A percentile compares a stretch with the other conserved stretches of the same genome.
These are phyloP conservation scores for Gossypium thurberi DNA, from an alignment of 345 rosid species.

Conservation along the genomic window DNA sequence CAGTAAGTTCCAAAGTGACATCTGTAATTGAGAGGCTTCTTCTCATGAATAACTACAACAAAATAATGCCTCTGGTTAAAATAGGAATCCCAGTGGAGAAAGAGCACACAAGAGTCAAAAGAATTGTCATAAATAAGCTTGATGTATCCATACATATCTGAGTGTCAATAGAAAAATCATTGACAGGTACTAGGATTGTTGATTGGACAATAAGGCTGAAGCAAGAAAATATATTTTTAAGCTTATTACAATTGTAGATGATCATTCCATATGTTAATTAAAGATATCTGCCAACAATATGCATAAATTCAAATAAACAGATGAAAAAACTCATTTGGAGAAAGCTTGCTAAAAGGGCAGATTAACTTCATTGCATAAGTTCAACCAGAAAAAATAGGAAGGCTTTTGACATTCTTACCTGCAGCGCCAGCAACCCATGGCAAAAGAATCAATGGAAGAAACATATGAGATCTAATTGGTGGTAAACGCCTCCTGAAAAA, in stretches of 20 bases:
- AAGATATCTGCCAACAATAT: neutral
- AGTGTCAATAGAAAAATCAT: neutral
- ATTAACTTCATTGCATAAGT: slow-evolving; percentile 5
- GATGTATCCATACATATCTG: neutral
- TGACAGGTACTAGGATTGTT: neutral
- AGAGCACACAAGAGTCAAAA: neutral
- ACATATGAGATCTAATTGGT: slow-evolving; percentile 63
- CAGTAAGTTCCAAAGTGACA: slow-evolving; percentile 61
- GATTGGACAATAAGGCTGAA: neutral
- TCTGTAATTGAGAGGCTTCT: slow-evolving; percentile 46
- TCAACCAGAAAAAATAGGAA: slow-evolving; percentile 1
- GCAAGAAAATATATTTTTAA: neutral
- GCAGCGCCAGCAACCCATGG: slow-evolving; percentile 81
- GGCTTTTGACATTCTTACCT: slow-evolving; percentile 37
- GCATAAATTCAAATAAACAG: neutral
- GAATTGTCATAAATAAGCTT: neutral
- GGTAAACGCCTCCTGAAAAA: slow-evolving; percentile 77
- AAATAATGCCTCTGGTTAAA: slow-evolving; percentile 24
- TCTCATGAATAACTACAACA: slow-evolving; percentile 52
- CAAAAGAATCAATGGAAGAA: slow-evolving; percentile 62
- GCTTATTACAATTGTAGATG: neutral
- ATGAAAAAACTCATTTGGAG: neutral
- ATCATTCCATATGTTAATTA: neutral
- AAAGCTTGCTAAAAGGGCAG: neutral
- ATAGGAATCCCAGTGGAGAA: neutral